phyloP scores from a whole-genome alignment of 2,329 filamentous ascomycete genomes.

The Cladosporium sp. region DNA sequence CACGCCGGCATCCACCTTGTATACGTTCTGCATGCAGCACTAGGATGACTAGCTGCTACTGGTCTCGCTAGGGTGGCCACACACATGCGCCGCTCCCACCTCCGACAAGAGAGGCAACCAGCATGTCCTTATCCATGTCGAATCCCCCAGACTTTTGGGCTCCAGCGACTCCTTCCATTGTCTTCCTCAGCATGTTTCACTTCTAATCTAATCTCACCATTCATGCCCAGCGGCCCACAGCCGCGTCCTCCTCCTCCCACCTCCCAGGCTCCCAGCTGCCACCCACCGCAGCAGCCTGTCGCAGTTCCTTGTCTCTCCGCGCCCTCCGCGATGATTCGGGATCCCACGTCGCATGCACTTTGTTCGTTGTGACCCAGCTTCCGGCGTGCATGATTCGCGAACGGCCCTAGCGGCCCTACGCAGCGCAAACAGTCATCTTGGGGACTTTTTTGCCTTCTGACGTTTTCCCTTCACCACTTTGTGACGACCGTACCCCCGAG shows the following conservation, averaged over 20 bases:
- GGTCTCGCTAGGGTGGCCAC: slow-evolving; percentile 9
- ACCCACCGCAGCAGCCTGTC: not conserved
- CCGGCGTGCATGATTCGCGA: slow-evolving; percentile 20
- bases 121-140: slow-evolving; percentile 5
- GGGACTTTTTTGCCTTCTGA: slow-evolving; percentile 10
- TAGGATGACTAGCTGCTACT: slow-evolving; percentile 4
- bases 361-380: slow-evolving; percentile 2
- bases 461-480: slow-evolving; percentile 15
- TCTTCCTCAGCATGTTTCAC: slow-evolving; percentile 13
- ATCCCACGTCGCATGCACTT: slow-evolving; percentile 4
- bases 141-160: slow-evolving; percentile 6
- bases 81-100: not conserved
- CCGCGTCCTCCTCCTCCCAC: not conserved
- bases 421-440: slow-evolving; percentile 27
- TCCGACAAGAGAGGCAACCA: not conserved
- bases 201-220: not conserved
- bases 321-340: slow-evolving; percentile 3
- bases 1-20: slow-evolving; percentile 2
- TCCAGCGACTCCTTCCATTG: slow-evolving; percentile 10
- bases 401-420: slow-evolving; percentile 16
- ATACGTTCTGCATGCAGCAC: slow-evolving; percentile 6
- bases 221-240: not conserved
- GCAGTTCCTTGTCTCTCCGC: not conserved
- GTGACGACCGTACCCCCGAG: slow-evolving; percentile 21
- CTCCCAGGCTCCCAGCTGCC: not conserved